Base-by-base conservation (phyloP, 768 basidiomycete species). In the Pleurotus eryngii region DNA sequence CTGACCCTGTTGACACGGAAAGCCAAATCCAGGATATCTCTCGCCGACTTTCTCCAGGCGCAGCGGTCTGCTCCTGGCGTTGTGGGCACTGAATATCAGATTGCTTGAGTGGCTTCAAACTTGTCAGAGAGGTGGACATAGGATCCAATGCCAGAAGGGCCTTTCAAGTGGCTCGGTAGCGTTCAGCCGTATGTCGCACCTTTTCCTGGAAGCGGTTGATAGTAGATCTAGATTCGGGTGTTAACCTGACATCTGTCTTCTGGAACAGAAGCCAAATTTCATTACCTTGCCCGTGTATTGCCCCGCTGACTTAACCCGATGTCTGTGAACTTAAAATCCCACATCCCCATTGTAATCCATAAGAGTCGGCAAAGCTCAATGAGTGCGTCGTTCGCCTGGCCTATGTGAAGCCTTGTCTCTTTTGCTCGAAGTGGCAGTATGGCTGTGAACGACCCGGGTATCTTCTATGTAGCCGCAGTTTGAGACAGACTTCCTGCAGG, bases 321-420 rank as follows among this genome's bases (percentile, higher is more conserved):
- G 46, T 63, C 30, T 5, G 49, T 49, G 14, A 26, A 60, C 27
- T 27, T 27, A 7, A 27, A 27, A 7, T 27, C 27, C 27, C 27
- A 27, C 27, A 27, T 27, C 7, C 27, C 27, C 27, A 27, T 27
- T 7, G 27, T 30, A 6, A 30, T 49, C 14, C 55, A 56, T 3
- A 54, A 48, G 9, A 30, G 46, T 7, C 55, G 60, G 2, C 62
- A 17, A 26, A 65, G 55, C n/a, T 59, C 55, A 14, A 26, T 42
- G 3, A 64, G 40, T 8, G 59, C 56, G 55, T 64, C 63, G 22
- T 59, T 49, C 9, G 63, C 63, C 49, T 64, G 57, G 9, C 50
- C 64, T 22, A 47, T 11, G 2, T 49, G 49, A 9, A 63, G 55
- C n/a, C 51, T 24, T 8, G 22, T 30, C 24, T 51, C 60, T 15